Base-by-base conservation (phyloP, 2,329 filamentous ascomycete species). In the Epichloe brachyelytri region DNA sequence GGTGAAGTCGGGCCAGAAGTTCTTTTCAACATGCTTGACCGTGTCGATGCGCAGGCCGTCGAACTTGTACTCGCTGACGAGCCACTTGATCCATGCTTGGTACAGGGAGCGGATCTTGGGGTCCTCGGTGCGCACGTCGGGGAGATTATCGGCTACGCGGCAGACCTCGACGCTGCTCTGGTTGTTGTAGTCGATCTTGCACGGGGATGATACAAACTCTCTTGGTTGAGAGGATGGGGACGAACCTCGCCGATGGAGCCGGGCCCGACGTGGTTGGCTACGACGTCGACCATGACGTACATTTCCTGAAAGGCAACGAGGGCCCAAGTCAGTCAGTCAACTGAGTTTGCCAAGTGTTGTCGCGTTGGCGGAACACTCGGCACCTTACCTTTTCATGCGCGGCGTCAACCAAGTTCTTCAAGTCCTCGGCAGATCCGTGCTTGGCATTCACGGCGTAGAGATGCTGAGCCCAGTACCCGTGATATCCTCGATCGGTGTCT, bases 31-130 rank as follows among this genome's bases (percentile, higher is more conserved):
- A 60, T 83, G 78, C 63, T 79, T 81, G 54, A 78, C 78, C 0
- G 77, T 80, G 55, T 83, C 79, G 56, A 82, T 75, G 36, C 79
- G 76, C 11, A 81, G 66, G 3, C 79, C 78, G 59, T 80, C 79
- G 68, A 84, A 80, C 17, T 69, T 70, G 59, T 83, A 86, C 55
- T 80, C 77, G 3, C 69, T 61, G 2, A 85, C 75, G 0, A 85
- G 67, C 41, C 68, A 67, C 17, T 61, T 62, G 57, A 86, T 70
- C 83, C 83, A 86, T n/a, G 68, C 63, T 50, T 78, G 68, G 61
- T 77, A 78, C 3, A 77, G 65, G 15, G 62, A 61, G 26, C 72
- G 69, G 10, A 85, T 75, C 1, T 63, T 62, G 0, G 65, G 49
- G 33, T 70, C 67, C 41, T 76, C 71, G 0, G 82, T 86, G 51